phyloP scores from a whole-genome alignment of 139 green algal species.

The Picochlorum costavermella region DNA sequence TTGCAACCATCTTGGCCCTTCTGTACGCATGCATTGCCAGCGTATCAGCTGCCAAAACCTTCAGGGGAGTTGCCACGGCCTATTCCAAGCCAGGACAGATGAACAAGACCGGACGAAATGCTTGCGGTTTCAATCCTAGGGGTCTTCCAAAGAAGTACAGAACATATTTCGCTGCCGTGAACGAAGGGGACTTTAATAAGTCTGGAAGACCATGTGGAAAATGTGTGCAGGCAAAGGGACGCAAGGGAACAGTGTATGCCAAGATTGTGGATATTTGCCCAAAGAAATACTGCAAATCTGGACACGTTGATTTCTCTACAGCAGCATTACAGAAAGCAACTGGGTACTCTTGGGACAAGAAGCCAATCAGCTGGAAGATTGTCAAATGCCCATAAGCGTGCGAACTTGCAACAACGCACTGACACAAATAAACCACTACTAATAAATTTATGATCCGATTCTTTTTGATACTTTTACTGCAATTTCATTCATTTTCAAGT shows the following conservation, averaged over 20 bases:
- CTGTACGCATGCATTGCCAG: too few species aligned
- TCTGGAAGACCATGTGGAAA: neutral
- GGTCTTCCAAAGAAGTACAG: neutral
- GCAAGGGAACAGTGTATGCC: neutral
- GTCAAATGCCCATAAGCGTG: neutral
- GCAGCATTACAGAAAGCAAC: conserved; percentile 6
- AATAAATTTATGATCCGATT: too few species aligned
- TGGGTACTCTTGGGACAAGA: conserved; percentile 14
- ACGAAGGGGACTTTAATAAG: neutral
- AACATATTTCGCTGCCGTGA: neutral
- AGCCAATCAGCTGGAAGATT: conserved; percentile 8
- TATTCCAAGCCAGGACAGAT: neutral
- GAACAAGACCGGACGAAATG: conserved; percentile 1
- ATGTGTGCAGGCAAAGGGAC: neutral
- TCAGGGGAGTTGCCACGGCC: neutral
- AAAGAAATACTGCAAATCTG: neutral
- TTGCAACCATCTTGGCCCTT: too few species aligned
- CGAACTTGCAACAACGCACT: too few species aligned
- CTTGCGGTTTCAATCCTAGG: neutral
- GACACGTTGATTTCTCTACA: conserved; percentile 22
- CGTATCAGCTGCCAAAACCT: neutral
- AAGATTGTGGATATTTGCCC: conserved; percentile 5
- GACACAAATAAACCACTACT: too few species aligned
- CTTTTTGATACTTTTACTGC: too few species aligned
- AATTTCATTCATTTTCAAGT: too few species aligned